phyloP scores from a whole-genome alignment of 441 rosid species.

The Syzygium syzygioides region DNA sequence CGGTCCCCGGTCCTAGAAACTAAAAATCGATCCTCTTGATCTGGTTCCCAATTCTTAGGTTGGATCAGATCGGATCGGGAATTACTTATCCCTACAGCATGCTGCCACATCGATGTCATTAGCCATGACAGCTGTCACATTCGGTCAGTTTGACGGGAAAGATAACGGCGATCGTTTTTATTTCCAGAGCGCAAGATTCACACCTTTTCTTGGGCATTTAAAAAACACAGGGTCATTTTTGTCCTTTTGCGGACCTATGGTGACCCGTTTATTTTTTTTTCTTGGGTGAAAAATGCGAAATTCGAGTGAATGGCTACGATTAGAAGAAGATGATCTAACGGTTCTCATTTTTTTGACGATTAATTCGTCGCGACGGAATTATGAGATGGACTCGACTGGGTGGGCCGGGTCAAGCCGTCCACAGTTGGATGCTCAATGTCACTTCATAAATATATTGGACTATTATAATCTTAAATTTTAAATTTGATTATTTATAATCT shows the following conservation, averaged over 20 bases:
- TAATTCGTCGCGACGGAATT: background rate
- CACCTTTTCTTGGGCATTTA: accelerated
- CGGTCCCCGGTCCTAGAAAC: too few species aligned
- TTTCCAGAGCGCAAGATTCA: accelerated
- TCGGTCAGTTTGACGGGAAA: accelerated
- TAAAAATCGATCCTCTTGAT: accelerated
- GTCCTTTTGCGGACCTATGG: background rate
- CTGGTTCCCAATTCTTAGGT: too few species aligned
- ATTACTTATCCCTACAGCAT: accelerated
- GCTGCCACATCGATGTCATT: too few species aligned
- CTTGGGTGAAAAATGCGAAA: background rate
- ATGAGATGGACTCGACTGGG: background rate
- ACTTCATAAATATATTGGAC: background rate
- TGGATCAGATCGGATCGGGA: too few species aligned
- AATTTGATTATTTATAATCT: too few species aligned
- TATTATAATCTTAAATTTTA: background rate
- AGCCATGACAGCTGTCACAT: too few species aligned
- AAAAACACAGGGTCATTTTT: background rate
- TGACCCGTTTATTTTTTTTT: too few species aligned
- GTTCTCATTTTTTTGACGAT: background rate
- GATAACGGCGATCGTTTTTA: accelerated
- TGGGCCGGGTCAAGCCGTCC: background rate
- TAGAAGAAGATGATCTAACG: background rate
- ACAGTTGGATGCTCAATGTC: background rate
- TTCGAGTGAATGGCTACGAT: background rate